phyloP scores from a whole-genome alignment of 768 basidiomycete species.

The Tylopilus felleus region DNA sequence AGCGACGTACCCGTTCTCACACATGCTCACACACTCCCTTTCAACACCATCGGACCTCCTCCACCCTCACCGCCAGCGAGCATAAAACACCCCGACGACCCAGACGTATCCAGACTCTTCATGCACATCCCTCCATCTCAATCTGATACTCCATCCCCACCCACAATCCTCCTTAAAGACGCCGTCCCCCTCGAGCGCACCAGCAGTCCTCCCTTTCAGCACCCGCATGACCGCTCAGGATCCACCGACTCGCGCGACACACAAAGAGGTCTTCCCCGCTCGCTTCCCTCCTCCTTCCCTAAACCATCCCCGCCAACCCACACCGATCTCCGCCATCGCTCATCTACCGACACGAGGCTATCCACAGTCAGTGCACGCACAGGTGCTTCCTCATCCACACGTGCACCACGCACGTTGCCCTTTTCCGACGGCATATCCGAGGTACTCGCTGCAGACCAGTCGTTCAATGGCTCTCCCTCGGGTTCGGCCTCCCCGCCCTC shows the following conservation, averaged over 20 bases:
- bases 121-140: background rate
- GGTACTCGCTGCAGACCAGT: slow-evolving; percentile 18
- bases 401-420: slow-evolving; percentile 12
- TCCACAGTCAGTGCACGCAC: slow-evolving; percentile 29
- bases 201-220: slow-evolving; percentile 15
- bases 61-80: slow-evolving; percentile 55
- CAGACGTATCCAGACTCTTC: slow-evolving; percentile 11
- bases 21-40: background rate
- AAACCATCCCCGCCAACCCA: slow-evolving; percentile 15
- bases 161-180: slow-evolving; percentile 32
- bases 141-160: background rate
- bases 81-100: slow-evolving; percentile 23
- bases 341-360: slow-evolving; percentile 50
- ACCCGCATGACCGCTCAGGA: slow-evolving; percentile 22
- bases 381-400: slow-evolving; percentile 17
- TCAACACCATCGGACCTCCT: slow-evolving; percentile 44
- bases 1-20: slow-evolving; percentile 5
- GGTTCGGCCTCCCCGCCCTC: slow-evolving; percentile 18
- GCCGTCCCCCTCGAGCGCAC: slow-evolving; percentile 9
- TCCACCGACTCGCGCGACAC: slow-evolving; percentile 32
- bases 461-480: slow-evolving; percentile 15
- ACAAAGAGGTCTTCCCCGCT: slow-evolving; percentile 14
- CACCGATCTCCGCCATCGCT: slow-evolving; percentile 38
- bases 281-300: slow-evolving; percentile 20
- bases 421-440: slow-evolving; percentile 20